Evolutionary conservation across 306 rosid genomes (phyloP).

Genomic region (Cucumis cinereus): DNA sequence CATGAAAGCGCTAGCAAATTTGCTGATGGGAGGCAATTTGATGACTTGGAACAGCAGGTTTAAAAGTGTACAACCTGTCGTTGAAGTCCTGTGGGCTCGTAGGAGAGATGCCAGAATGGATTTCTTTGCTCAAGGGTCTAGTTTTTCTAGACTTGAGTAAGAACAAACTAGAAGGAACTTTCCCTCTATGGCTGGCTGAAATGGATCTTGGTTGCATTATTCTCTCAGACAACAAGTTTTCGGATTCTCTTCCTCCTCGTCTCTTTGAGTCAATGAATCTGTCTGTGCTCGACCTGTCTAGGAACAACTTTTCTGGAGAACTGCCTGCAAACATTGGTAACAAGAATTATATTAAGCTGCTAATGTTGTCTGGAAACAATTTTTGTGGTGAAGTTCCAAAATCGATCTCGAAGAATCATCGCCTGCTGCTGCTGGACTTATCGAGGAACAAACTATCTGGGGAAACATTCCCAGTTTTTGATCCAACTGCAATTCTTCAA

Average conservation of each 20-base stretch:
- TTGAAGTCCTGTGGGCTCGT: constrained; percentile 14
- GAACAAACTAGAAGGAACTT: constrained; percentile 16
- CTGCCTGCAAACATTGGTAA: constrained; percentile 12
- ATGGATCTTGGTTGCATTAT: constrained; percentile 16
- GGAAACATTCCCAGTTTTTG: constrained; percentile 6
- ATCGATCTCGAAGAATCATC: constrained; percentile 14
- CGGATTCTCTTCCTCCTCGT: constrained; percentile 16
- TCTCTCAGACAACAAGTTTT: constrained; percentile 20
- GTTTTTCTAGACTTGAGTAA: constrained; percentile 13
- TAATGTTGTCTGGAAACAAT: constrained; percentile 15
- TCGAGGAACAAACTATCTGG: constrained; percentile 17
- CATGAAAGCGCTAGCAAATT: constrained; percentile 4
- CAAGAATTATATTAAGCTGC: not conserved
- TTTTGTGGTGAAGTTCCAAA: constrained; percentile 15
- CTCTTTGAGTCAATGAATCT: constrained; percentile 13
- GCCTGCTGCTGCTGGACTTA: constrained; percentile 19
- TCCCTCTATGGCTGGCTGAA: constrained; percentile 22
- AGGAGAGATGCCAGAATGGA: constrained; percentile 19
- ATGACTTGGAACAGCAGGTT: constrained; percentile 14
- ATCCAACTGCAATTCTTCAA: not conserved
- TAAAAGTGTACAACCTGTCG: constrained; percentile 5
- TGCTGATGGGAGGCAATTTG: constrained; percentile 11
- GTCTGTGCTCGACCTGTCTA: constrained; percentile 10
- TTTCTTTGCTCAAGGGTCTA: constrained; percentile 6
- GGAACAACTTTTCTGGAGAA: constrained; percentile 20